Conservation (phyloP, 1,284 basidiomycete species). For the Trichosporon ovoides region DNA sequence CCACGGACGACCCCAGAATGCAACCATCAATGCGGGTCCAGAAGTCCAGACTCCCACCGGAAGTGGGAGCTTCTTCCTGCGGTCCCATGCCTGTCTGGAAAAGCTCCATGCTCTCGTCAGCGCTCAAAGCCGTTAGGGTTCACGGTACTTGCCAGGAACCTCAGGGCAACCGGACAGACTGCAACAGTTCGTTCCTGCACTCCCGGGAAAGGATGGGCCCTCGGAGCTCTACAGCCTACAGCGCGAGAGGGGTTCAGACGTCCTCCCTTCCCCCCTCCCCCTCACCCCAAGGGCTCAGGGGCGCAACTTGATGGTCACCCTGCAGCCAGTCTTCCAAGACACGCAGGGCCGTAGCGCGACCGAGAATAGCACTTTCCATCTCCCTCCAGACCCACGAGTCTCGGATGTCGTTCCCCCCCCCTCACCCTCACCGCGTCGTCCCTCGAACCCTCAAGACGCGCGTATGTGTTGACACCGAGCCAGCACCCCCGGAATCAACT, state of each 20-base stretch:
- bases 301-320: too few relatives aligned
- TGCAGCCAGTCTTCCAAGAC: too few relatives aligned
- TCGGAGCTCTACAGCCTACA: too few relatives aligned
- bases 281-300: too few relatives aligned
- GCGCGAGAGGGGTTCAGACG: too few relatives aligned
- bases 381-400: too few relatives aligned
- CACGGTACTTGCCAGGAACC: neutral
- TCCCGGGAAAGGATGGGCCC: neutral
- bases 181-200: neutral
- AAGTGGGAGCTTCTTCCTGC: too few relatives aligned
- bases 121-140: neutral
- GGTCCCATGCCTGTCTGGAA: too few relatives aligned
- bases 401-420: too few relatives aligned
- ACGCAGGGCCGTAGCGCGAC: too few relatives aligned
- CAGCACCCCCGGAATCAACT: slow-evolving; percentile 5
- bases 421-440: neutral
- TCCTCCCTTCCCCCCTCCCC: too few relatives aligned
- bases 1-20: slow-evolving; percentile 4
- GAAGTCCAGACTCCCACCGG: neutral
- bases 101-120: neutral
- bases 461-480: neutral
- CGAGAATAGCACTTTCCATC: too few relatives aligned
- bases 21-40: neutral
- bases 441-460: neutral
- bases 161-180: neutral